Evolutionary conservation across 2,329 filamentous ascomycete species (phyloP).

Genomic region (Fusarium papillatum): DNA sequence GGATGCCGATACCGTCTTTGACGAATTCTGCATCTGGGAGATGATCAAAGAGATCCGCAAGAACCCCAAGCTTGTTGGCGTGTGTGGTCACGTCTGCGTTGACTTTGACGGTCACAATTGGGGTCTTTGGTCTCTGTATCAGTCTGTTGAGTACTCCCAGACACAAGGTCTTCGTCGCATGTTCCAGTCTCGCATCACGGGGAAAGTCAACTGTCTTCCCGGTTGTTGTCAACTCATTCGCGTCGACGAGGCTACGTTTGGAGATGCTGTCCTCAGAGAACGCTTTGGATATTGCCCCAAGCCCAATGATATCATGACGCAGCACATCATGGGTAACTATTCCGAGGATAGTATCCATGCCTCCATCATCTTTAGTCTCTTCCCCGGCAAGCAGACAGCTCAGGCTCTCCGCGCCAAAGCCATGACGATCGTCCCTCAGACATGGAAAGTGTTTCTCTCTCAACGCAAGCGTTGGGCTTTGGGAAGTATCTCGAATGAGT

Average conservation of each 20-base stretch:
- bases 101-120: slow-evolving; percentile 58
- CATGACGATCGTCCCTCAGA: slow-evolving; percentile 60
- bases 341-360: slow-evolving; percentile 65
- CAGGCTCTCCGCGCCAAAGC: slow-evolving; percentile 62
- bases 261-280: slow-evolving; percentile 59
- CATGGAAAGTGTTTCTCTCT: slow-evolving; percentile 61
- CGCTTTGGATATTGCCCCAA: slow-evolving; percentile 63
- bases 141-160: slow-evolving; percentile 63
- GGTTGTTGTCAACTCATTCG: slow-evolving; percentile 65
- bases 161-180: slow-evolving; percentile 61
- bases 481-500: slow-evolving; percentile 62
- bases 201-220: slow-evolving; percentile 63
- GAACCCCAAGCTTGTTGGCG: slow-evolving; percentile 58
- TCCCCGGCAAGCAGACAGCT: slow-evolving; percentile 57
- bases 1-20: slow-evolving; percentile 64
- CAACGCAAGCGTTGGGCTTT: slow-evolving; percentile 64
- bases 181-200: slow-evolving; percentile 63
- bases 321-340: slow-evolving; percentile 62
- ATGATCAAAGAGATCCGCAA: slow-evolving; percentile 58
- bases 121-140: slow-evolving; percentile 60
- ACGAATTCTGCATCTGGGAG: slow-evolving; percentile 58
- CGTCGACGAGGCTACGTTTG: slow-evolving; percentile 63
- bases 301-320: slow-evolving; percentile 62
- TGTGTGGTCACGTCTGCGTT: slow-evolving; percentile 63
- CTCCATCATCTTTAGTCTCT: slow-evolving; percentile 61